phyloP scores from a whole-genome alignment of 2,329 filamentous ascomycete species.

The Fonsecaea pedrosoi region DNA sequence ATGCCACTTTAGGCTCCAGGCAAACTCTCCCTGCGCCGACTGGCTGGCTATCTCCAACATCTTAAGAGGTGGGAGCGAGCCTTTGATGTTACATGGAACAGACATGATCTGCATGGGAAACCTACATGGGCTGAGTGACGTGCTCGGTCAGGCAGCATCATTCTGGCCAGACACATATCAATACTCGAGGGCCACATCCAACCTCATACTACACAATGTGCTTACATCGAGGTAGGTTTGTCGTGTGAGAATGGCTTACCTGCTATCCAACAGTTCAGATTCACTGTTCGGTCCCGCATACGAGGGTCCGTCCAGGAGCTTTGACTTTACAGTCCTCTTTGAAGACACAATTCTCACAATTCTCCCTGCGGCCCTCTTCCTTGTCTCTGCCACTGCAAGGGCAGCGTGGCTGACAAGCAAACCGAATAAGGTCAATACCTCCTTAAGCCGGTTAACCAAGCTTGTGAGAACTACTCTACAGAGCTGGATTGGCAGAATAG shows the following conservation, averaged over 20 bases:
- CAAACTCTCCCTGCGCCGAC: background rate
- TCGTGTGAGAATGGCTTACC: conserved; percentile 8
- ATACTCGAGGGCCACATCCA: background rate
- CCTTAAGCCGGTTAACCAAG: conserved; percentile 34
- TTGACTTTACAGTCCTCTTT: conserved; percentile 57
- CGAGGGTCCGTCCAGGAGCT: conserved; percentile 36
- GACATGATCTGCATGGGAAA: conserved; percentile 11
- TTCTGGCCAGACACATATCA: conserved; percentile 17
- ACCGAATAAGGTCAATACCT: conserved; percentile 33
- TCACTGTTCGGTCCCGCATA: conserved; percentile 33
- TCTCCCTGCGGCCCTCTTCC: conserved; percentile 47
- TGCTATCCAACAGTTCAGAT: conserved; percentile 32
- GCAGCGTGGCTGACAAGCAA: conserved; percentile 46
- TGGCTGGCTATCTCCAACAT: background rate
- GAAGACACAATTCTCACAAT: conserved; percentile 52
- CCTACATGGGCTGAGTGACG: background rate
- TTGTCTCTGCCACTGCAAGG: conserved; percentile 46
- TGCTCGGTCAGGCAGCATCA: conserved; percentile 19
- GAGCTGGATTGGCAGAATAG: conserved; percentile 5
- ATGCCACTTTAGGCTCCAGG: conserved; percentile 3
- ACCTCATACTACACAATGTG: background rate
- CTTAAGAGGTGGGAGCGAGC: background rate
- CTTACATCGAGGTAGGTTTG: background rate
- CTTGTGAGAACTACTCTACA: conserved; percentile 27
- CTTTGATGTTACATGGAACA: background rate